Evolutionary conservation across 441 rosid genomes (phyloP), one percentile per base, ranked within the genome.

Genomic region (Gossypium gossypioides): DNA sequence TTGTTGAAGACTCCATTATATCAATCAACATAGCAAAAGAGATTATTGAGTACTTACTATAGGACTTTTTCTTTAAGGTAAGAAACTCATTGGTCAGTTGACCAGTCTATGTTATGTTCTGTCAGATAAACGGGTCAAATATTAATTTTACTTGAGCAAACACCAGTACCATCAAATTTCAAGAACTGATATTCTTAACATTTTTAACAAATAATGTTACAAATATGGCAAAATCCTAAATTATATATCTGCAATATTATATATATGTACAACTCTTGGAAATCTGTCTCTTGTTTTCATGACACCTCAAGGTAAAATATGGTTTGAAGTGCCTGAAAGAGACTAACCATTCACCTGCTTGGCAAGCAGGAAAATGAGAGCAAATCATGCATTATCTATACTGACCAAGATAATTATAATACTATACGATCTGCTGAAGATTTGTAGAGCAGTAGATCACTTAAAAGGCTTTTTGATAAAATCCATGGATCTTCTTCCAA

Each of bases 401-500:
- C 68, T 65, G 66, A 29, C 46, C 21, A 72, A 10, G 18, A 5
- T 44, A 52, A 24, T 44, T 46, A 25, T 48, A 7, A 22, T n/a
- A 65, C n/a, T 0, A 58, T 25, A 58, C 6, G 19, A 40, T 64
- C 21, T 62, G 25, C 42, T 29, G 44, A 64, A 42, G 12, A 25
- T 1, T 57, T 34, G 7, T 42, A 56, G 60, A 27, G 52, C 1
- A 46, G 13, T 8, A 7, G 3, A 37, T 48, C 52, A 19, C 13
- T 78, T 80, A 84, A 69, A 79, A 82, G 32, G 88, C 80, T 79
- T 79, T 84, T 74, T 82, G 83, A 74, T 83, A 84, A 51, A 81
- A 68, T 51, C 84, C 91, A 74, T 85, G 83, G 78, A 83, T 84
- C 81, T 75, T 86, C 72, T 83, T 81, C 91, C 84, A 84, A 1